A percentile compares a stretch with the other conserved stretches of the same genome.
Evolutionary conservation across 352 stramenopile genomes (phyloP).

Genomic region (Thalassiosira hispida): DNA sequence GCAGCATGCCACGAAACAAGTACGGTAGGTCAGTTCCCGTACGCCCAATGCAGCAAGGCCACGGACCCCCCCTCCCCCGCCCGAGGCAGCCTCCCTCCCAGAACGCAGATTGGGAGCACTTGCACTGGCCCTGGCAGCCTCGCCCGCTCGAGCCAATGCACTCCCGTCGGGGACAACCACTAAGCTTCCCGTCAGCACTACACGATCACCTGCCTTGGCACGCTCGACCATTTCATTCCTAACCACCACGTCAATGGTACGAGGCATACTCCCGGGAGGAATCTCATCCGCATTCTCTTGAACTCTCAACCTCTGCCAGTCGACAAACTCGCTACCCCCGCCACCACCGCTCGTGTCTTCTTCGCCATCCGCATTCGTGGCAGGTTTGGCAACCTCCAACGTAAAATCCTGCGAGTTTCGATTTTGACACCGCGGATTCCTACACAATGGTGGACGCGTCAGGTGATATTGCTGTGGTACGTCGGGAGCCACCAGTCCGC

Average conservation of each 20-base stretch:
- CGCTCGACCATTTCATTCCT: conserved; percentile 97
- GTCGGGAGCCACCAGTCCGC: conserved; percentile 88
- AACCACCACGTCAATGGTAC: conserved; percentile 96
- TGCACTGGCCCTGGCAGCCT: conserved; percentile 54
- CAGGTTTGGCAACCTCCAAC: conserved; percentile 51
- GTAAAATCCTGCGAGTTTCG: conserved; percentile 67
- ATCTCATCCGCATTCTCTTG: conserved; percentile 99
- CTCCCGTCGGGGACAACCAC: conserved; percentile 96
- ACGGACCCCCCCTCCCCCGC: conserved; percentile 87
- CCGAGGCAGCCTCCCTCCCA: conserved; percentile 55
- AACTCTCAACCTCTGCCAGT: conserved; percentile 98
- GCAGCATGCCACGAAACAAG: conserved; percentile 95
- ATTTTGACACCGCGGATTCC: conserved; percentile 94
- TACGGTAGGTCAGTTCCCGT: conserved; percentile 97
- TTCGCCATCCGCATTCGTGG: conserved; percentile 36
- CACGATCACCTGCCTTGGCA: conserved; percentile 93
- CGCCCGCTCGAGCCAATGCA: conserved; percentile 87
- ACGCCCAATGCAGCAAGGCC: conserved; percentile 95
- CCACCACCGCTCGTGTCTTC: conserved; percentile 10
- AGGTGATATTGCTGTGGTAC: conserved; percentile 99
- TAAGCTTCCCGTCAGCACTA: conserved; percentile 93
- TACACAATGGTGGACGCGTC: conserved; percentile 95
- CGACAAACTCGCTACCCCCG: conserved; percentile 93
- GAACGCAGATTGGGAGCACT: conserved; percentile 18
- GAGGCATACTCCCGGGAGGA: conserved; percentile 96